Evolutionary conservation across 2,329 filamentous ascomycete genomes (phyloP).

Genomic region (Volutella citrinella): DNA sequence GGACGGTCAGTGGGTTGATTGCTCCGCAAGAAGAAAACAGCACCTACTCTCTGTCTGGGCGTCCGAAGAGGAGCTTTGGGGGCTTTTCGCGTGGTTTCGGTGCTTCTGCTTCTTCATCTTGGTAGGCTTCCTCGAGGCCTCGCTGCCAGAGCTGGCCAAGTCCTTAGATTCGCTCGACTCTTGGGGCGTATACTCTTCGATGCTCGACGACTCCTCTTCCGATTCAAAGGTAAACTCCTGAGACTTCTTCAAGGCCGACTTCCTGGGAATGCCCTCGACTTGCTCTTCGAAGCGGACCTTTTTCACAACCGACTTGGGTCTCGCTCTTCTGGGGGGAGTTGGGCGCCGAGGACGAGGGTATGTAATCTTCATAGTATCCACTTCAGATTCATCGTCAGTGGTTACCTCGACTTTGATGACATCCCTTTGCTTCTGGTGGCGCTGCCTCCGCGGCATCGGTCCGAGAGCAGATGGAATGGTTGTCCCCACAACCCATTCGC

Average conservation of each 20-base stretch:
- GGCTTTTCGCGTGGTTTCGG: too few relatives aligned
- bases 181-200: too few relatives aligned
- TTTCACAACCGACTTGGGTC: constrained; percentile 27
- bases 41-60: too few relatives aligned
- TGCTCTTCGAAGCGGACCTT: constrained; percentile 43
- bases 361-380: constrained; percentile 46
- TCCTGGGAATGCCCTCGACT: constrained; percentile 17
- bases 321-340: too few relatives aligned
- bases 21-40: too few relatives aligned
- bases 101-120: constrained; percentile 19
- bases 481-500: constrained; percentile 41
- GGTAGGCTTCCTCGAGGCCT: too few relatives aligned
- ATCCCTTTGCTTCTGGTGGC: constrained; percentile 24
- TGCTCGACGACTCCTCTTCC: too few relatives aligned
- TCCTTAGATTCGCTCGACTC: constrained; percentile 22
- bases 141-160: constrained; percentile 12
- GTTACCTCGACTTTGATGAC: constrained; percentile 41
- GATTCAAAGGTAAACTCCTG: constrained; percentile 14
- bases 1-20: too few relatives aligned
- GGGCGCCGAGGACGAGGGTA: constrained; percentile 38
- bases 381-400: constrained; percentile 51
- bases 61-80: too few relatives aligned
- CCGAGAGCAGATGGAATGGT: constrained; percentile 30
- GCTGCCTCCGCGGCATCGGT: constrained; percentile 23
- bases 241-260: constrained; percentile 23